These are phyloP conservation scores for Picochlorum sp. DNA, from an alignment of 139 green algal genomes.

Conservation along the genomic window DNA sequence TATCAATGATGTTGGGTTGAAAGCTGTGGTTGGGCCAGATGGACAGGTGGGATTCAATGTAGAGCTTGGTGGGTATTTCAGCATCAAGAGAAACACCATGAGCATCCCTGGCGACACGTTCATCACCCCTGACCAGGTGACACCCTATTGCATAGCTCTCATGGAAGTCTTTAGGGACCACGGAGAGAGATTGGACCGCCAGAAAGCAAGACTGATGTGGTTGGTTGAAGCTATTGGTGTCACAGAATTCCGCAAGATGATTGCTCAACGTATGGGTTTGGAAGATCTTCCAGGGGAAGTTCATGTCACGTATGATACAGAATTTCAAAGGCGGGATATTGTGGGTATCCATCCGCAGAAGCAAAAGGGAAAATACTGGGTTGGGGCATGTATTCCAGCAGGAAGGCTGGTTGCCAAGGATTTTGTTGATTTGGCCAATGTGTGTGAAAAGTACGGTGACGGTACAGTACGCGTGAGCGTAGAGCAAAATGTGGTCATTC, in stretches of 20 bases:
- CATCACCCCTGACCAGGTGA: slow-evolving; percentile 62
- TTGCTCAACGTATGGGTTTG: slow-evolving; percentile 65
- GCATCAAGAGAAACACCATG: slow-evolving; percentile 82
- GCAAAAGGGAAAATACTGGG: slow-evolving; percentile 59
- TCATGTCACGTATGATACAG: slow-evolving; percentile 43
- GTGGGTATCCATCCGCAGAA: slow-evolving; percentile 91
- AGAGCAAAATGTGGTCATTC: slow-evolving; percentile 92
- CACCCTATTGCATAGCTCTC: slow-evolving; percentile 64
- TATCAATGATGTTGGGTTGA: slow-evolving; percentile 97
- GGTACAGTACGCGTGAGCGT: slow-evolving; percentile 86
- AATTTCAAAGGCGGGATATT: slow-evolving; percentile 66
- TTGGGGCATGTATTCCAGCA: slow-evolving; percentile 71
- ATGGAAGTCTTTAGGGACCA: slow-evolving; percentile 83
- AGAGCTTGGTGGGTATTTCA: slow-evolving; percentile 92
- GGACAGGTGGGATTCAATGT: slow-evolving; percentile 77
- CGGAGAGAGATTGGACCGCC: slow-evolving; percentile 70
- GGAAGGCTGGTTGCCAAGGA: slow-evolving; percentile 73
- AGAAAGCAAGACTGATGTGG: slow-evolving; percentile 94
- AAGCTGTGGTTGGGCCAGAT: slow-evolving; percentile 64
- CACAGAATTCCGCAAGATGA: slow-evolving; percentile 59
- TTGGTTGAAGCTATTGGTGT: slow-evolving; percentile 82
- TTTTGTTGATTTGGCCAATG: slow-evolving; percentile 65
- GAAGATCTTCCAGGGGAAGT: slow-evolving; percentile 26
- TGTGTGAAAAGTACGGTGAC: slow-evolving; percentile 79
- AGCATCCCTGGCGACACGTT: slow-evolving; percentile 77